Percentiles rank a stretch among this genome's conserved stretches.
phyloP scores from a whole-genome alignment of 257 asterid species.

The Nicotiana paniculata region DNA sequence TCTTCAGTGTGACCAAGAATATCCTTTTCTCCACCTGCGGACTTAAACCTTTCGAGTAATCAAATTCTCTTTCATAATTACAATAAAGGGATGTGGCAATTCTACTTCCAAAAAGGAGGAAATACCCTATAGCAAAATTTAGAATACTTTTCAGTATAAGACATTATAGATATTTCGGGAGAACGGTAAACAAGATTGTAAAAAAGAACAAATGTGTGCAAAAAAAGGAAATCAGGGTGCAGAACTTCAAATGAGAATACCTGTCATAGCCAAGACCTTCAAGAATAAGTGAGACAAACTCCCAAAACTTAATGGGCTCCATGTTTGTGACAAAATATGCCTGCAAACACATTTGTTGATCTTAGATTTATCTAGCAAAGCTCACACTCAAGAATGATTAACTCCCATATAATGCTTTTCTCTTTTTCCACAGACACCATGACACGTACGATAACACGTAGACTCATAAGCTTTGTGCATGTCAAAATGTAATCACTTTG shows the following conservation, averaged over 20 bases:
- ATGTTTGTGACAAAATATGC: slow-evolving; percentile 86
- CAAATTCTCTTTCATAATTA: background rate
- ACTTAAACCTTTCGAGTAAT: background rate
- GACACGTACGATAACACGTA: background rate
- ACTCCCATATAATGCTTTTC: background rate
- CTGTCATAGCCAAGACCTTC: slow-evolving; percentile 96
- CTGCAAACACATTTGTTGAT: slow-evolving; percentile 45
- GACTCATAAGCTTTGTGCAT: background rate
- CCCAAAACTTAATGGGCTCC: slow-evolving; percentile 93
- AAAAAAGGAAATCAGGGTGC: background rate
- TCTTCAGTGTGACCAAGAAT: background rate
- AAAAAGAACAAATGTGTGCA: background rate
- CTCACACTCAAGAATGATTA: background rate
- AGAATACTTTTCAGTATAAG: background rate
- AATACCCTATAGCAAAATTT: background rate
- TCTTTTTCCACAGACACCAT: background rate
- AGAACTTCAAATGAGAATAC: slow-evolving; percentile 24
- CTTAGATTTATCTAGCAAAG: background rate
- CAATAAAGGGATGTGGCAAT: background rate
- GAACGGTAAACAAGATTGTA: background rate
- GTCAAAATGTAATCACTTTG: background rate
- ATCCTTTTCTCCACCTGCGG: background rate
- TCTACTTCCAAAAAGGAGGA: background rate
- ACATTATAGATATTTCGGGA: background rate
- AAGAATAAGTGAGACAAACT: slow-evolving; percentile 75